Evolutionary conservation across 179 eudicot genomes (phyloP), one percentile per base, ranked within the genome.

Genomic region (Silene vulgaris): DNA sequence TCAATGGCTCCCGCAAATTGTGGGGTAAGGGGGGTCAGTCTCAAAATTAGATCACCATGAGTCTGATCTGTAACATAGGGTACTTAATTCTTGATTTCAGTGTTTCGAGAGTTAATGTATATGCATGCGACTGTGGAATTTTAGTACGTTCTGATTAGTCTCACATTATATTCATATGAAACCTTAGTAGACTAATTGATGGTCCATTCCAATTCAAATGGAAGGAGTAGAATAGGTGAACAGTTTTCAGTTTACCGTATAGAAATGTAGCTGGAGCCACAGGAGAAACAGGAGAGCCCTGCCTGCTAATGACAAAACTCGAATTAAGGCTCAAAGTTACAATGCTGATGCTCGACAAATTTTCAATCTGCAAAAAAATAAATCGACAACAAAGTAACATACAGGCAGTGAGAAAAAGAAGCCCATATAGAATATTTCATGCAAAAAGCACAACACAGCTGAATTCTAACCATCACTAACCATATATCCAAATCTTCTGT

Each of bases 201-300:
- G 2, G 40, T 35, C 40, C 40, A 35, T 6, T 35, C 8, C 40
- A 0, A 8, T 35, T 35, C 40, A 35, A 35, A 35, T 35, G 40
- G 40, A 35, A 35, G 40, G 40, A 7, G 40, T 35, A 35, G 2
- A 35, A 35, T 35, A 35, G 40, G 40, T 35, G 40, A 5, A 6
- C 8, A 5, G 8, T 8, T 28, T 40, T 19, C 14, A 60, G 66
- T 35, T 68, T 86, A 94, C 98, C 98, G 72, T 88, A 94, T 50
- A 94, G 90, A 70, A 94, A 92, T 61, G 91, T 92, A 76, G 88
- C 90, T 48, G 98, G 93, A 73, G 89, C 82, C 50, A 84, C 90
- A 16, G 95, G 86, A 80, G 93, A 83, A 88, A 94, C 88, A 54
- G 89, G 80, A 17, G 90, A 83, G 74, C 95, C 96, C 76, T 85